phyloP scores from a whole-genome alignment of 805 yeast genomes.

The Pichia manshurica region DNA sequence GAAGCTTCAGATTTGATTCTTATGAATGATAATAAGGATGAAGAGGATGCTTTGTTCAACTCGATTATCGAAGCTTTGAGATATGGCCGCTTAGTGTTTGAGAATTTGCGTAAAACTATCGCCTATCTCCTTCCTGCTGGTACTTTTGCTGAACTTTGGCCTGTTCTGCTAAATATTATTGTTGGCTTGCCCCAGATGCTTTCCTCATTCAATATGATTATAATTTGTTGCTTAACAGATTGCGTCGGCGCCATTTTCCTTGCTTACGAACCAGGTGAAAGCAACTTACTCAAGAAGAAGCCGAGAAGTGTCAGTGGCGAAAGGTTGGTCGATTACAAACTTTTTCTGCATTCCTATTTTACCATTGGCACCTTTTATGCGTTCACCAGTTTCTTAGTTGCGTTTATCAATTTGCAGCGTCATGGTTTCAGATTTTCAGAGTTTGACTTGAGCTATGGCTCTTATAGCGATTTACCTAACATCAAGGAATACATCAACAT shows the following conservation, averaged over 20 bases:
- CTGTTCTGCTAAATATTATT: slow-evolving; percentile 41
- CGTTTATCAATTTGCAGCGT: slow-evolving; percentile 17
- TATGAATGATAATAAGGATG: background rate
- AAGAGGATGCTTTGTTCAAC: slow-evolving; percentile 1
- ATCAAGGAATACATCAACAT: background rate
- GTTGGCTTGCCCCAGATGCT: slow-evolving; percentile 46
- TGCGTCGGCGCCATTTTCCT: slow-evolving; percentile 40
- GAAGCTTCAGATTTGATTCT: slow-evolving; percentile 4
- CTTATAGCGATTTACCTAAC: background rate
- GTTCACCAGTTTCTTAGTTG: slow-evolving; percentile 34
- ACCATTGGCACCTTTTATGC: slow-evolving; percentile 37
- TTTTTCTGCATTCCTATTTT: slow-evolving; percentile 39
- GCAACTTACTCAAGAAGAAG: slow-evolving; percentile 35
- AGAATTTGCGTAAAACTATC: slow-evolving; percentile 42
- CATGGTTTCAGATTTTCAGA: slow-evolving; percentile 2
- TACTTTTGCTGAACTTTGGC: slow-evolving; percentile 45
- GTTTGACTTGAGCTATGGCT: slow-evolving; percentile 1
- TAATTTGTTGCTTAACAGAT: slow-evolving; percentile 45
- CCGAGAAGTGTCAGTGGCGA: slow-evolving; percentile 41
- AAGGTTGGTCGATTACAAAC: slow-evolving; percentile 42
- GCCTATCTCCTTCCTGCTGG: slow-evolving; percentile 50
- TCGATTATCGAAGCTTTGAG: slow-evolving; percentile 19
- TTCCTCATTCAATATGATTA: slow-evolving; percentile 45
- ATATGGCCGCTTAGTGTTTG: slow-evolving; percentile 43
- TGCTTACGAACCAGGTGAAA: slow-evolving; percentile 41